These are phyloP conservation scores for Euphorbia celastroides DNA, from an alignment of 441 rosid species.

Conservation along the genomic window DNA sequence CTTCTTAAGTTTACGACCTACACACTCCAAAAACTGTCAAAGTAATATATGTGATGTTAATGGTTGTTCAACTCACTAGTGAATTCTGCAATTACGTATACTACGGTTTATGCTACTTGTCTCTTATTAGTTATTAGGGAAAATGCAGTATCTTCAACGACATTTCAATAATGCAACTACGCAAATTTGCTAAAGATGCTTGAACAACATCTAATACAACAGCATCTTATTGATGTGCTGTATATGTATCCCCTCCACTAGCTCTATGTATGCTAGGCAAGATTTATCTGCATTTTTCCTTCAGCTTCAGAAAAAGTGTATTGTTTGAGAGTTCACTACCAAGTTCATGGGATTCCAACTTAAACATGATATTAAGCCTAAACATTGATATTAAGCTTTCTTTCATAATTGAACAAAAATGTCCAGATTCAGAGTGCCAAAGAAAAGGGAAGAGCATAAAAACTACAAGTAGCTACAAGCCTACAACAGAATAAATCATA, in stretches of 20 bases:
- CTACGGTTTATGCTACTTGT: background rate
- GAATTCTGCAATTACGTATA: background rate
- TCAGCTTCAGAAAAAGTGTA: background rate
- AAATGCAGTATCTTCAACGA: background rate
- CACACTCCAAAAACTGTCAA: background rate
- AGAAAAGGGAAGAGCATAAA: background rate
- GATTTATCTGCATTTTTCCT: background rate
- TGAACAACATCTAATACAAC: background rate
- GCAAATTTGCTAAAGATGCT: background rate
- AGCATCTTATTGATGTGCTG: background rate
- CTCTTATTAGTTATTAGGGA: background rate
- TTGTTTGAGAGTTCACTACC: background rate
- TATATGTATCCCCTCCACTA: background rate
- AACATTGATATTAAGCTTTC: background rate
- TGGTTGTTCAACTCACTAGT: background rate
- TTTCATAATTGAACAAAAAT: background rate
- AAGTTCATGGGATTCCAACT: background rate
- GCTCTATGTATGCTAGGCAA: background rate
- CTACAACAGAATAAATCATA: background rate
- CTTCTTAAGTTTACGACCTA: background rate
- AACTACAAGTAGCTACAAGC: background rate
- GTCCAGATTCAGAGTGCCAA: background rate
- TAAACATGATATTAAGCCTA: background rate
- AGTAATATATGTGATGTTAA: too few species aligned
- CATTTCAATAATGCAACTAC: background rate